Evolutionary conservation across 352 stramenopile species (phyloP).

Genomic region (Phytophthora europaea): DNA sequence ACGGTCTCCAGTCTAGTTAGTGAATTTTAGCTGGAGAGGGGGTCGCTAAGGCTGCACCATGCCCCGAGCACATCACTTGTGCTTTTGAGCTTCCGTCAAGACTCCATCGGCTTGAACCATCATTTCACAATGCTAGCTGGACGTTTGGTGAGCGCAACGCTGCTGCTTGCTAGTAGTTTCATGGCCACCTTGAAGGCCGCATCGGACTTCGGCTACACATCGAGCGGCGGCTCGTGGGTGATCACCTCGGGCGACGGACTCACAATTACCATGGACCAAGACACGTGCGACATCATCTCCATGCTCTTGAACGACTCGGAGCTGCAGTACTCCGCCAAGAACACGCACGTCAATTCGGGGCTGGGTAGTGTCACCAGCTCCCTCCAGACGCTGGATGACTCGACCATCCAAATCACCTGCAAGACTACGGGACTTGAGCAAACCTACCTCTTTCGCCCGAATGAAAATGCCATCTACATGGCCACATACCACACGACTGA

Average conservation of each 20-base stretch:
- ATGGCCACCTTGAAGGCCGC: slow-evolving; percentile 7
- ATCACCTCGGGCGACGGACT: slow-evolving; percentile 45
- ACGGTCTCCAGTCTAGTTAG: neutral
- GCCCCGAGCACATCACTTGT: slow-evolving; percentile 12
- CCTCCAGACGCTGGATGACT: slow-evolving; percentile 39
- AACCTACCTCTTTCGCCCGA: slow-evolving; percentile 56
- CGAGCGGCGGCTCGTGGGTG: slow-evolving; percentile 37
- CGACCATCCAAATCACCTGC: slow-evolving; percentile 57
- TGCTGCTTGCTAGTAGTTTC: slow-evolving; percentile 9
- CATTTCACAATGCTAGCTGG: slow-evolving; percentile 15
- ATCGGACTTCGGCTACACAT: slow-evolving; percentile 44
- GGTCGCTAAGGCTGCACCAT: neutral
- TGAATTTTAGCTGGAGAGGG: slow-evolving; percentile 8
- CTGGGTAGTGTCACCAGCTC: slow-evolving; percentile 39
- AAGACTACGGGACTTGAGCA: slow-evolving; percentile 43
- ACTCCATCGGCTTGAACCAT: neutral
- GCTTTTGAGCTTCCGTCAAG: slow-evolving; percentile 13
- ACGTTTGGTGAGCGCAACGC: neutral
- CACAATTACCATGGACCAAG: slow-evolving; percentile 46
- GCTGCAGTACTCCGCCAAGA: slow-evolving; percentile 55
- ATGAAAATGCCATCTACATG: slow-evolving; percentile 66
- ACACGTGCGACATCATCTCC: slow-evolving; percentile 56
- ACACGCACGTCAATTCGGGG: slow-evolving; percentile 56
- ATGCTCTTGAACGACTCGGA: slow-evolving; percentile 49
- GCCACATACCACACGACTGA: slow-evolving; percentile 55